phyloP scores from a whole-genome alignment of 73 alveolate genomes.

The Stentor roeselii region DNA sequence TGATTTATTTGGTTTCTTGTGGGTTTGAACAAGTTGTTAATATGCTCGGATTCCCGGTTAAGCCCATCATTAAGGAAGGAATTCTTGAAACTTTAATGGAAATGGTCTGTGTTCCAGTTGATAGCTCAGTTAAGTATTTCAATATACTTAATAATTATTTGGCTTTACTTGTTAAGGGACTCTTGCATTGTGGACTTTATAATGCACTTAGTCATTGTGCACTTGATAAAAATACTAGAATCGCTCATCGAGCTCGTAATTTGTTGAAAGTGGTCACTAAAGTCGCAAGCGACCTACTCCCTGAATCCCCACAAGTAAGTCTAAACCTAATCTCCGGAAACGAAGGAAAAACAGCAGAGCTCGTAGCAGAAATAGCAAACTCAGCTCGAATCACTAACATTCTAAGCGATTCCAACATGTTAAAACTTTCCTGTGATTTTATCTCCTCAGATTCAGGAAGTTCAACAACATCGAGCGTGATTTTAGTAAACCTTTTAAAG shows the following conservation, averaged over 20 bases:
- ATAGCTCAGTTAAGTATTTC: neutral
- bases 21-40: conserved; percentile 6
- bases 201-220: neutral
- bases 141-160: conserved; percentile 13
- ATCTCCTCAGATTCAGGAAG: neutral
- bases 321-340: neutral
- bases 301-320: conserved; percentile 9
- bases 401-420: neutral
- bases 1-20: conserved; percentile 12
- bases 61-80: conserved; percentile 18
- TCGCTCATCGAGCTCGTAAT: conserved; percentile 20
- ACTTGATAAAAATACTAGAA: neutral
- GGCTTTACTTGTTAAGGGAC: conserved; percentile 14
- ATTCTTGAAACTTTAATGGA: conserved; percentile 21
- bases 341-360: conserved; percentile 15
- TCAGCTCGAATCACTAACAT: neutral
- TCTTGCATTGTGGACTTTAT: conserved; percentile 9
- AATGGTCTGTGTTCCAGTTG: conserved; percentile 12
- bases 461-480: neutral
- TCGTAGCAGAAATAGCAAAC: conserved; percentile 2
- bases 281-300: conserved; percentile 25
- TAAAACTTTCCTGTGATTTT: conserved; percentile 8
- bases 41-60: neutral
- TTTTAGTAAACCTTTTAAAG: neutral
- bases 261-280: neutral